Evolutionary conservation across 78 protist species (phyloP).

Genomic region (Pigoraptor vietnamica): DNA sequence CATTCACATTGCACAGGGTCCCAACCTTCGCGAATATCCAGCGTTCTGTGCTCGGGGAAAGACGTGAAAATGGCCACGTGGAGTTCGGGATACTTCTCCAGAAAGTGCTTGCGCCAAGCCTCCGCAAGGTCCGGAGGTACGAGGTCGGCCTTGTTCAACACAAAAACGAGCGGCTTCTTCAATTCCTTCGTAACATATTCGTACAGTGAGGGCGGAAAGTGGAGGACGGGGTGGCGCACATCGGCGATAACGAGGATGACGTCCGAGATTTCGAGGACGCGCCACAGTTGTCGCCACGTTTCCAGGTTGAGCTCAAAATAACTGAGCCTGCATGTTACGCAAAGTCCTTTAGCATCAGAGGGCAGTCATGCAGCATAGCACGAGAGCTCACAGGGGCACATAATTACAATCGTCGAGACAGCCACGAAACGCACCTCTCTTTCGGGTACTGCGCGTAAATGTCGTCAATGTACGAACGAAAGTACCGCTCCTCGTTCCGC

Average conservation of each 20-base stretch:
- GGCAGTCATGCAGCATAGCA: background rate
- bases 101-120: background rate
- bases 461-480: background rate
- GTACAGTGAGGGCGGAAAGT: conserved; percentile 35
- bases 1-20: too few species aligned
- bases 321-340: background rate
- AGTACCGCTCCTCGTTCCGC: background rate
- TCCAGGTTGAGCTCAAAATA: conserved; percentile 72
- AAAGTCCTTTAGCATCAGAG: background rate
- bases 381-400: background rate
- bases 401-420: background rate
- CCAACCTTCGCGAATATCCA: background rate
- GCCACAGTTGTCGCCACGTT: conserved; percentile 69
- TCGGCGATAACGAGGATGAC: conserved; percentile 43
- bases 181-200: background rate
- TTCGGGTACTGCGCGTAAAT: background rate
- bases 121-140: background rate
- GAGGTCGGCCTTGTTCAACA: conserved; percentile 43
- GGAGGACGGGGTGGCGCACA: conserved; percentile 43
- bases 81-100: background rate
- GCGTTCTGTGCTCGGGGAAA: background rate
- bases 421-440: background rate
- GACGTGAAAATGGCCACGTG: background rate
- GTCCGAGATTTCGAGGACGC: conserved; percentile 46
- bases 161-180: background rate